Percentiles rank a stretch among this genome's conserved stretches.
phyloP scores from a whole-genome alignment of 352 stramenopile genomes.

The Globisporangium nodosum region DNA sequence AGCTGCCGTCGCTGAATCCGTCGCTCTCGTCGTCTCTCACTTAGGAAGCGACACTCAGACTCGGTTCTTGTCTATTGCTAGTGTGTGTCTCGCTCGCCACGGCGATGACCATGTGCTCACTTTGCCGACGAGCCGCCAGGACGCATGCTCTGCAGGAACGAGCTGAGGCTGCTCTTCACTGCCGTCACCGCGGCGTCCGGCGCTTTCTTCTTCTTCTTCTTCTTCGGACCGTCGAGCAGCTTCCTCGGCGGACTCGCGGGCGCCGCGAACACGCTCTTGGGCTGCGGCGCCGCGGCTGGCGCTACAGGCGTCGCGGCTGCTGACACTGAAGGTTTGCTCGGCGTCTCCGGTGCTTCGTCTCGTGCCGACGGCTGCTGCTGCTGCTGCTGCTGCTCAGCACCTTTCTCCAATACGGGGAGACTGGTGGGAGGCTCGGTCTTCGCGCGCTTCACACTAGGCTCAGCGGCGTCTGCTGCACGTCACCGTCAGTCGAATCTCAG shows the following conservation, averaged over 20 bases:
- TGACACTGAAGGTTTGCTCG: no score
- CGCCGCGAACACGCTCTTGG: constrained; percentile 28
- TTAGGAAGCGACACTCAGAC: no score
- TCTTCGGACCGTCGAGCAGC: constrained; percentile 65
- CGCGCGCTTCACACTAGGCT: constrained; percentile 19
- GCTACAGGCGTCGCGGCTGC: background rate
- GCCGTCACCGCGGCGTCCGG: constrained; percentile 28
- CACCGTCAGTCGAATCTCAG: constrained; percentile 5
- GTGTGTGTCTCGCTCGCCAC: no score
- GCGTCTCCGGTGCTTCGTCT: no score
- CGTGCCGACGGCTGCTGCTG: background rate
- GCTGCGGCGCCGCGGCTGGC: background rate
- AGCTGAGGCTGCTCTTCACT: constrained; percentile 64
- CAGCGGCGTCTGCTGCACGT: background rate
- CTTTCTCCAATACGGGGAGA: background rate
- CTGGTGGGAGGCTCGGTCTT: constrained; percentile 13
- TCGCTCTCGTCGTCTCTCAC: background rate
- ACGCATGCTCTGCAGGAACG: constrained; percentile 51
- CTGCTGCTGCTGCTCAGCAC: background rate
- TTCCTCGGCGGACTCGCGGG: constrained; percentile 57
- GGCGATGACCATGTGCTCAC: constrained; percentile 13
- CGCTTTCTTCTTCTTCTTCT: constrained; percentile 54
- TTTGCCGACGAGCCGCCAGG: constrained; percentile 19
- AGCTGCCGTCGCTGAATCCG: constrained; percentile 4
- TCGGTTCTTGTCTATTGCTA: background rate